phyloP scores from a whole-genome alignment of 306 rosid genomes.

The Casuarina equisetifolia region DNA sequence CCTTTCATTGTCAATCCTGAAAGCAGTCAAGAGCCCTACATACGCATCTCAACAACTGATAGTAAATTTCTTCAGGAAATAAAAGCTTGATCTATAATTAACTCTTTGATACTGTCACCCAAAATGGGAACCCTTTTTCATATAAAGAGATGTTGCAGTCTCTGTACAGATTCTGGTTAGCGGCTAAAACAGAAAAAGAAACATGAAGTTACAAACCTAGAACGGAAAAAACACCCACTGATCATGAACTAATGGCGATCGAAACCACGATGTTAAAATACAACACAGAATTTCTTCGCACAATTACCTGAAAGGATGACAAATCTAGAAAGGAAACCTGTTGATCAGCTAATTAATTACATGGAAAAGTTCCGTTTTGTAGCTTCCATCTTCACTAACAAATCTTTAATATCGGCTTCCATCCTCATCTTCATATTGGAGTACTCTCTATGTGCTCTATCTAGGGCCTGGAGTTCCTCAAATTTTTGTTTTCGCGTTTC shows the following conservation, averaged over 20 bases:
- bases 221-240: slow-evolving; percentile 38
- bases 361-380: slow-evolving; percentile 76
- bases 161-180: slow-evolving; percentile 72
- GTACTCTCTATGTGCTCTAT: slow-evolving; percentile 77
- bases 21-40: neutral
- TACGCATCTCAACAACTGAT: neutral
- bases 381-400: slow-evolving; percentile 90
- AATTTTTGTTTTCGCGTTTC: slow-evolving; percentile 70
- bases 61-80: neutral
- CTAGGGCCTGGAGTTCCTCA: slow-evolving; percentile 78
- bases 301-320: slow-evolving; percentile 36
- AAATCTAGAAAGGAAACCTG: slow-evolving; percentile 26
- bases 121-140: slow-evolving; percentile 31
- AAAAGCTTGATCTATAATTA: slow-evolving; percentile 5
- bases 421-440: slow-evolving; percentile 81
- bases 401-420: slow-evolving; percentile 89
- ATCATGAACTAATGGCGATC: slow-evolving; percentile 36
- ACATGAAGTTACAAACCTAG: slow-evolving; percentile 16
- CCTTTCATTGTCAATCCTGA: neutral
- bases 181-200: slow-evolving; percentile 35
- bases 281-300: slow-evolving; percentile 41
- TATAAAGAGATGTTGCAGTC: slow-evolving; percentile 45
- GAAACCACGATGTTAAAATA: slow-evolving; percentile 30
- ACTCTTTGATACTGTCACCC: slow-evolving; percentile 32
- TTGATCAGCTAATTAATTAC: slow-evolving; percentile 36